Conservation (phyloP, 164 flowering plant genomes). For the Sextonia rubra region DNA sequence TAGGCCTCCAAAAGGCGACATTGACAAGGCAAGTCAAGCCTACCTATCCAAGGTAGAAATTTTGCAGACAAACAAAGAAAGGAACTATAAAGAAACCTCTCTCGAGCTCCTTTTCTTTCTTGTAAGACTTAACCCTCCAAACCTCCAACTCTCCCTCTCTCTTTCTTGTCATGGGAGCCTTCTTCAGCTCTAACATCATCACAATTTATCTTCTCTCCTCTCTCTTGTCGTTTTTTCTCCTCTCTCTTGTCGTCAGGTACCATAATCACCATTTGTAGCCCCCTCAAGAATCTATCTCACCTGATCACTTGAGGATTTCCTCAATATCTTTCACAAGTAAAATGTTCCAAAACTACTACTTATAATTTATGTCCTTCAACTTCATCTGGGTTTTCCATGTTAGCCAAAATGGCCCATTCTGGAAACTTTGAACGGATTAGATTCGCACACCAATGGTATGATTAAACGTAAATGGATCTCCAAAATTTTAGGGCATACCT, state of each 20-base stretch:
- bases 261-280: background rate
- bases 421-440: too few species aligned
- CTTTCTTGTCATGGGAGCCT: constrained; percentile 27
- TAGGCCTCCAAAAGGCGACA: background rate
- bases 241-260: constrained; percentile 44
- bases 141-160: constrained; percentile 14
- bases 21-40: constrained; percentile 7
- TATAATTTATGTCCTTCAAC: background rate
- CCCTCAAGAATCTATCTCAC: background rate
- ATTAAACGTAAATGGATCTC: too few species aligned
- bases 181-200: constrained; percentile 18
- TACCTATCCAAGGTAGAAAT: constrained; percentile 10
- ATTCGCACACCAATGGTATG: too few species aligned
- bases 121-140: constrained; percentile 3
- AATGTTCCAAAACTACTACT: background rate
- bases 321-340: background rate
- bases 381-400: background rate
- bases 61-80: constrained; percentile 29
- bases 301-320: background rate
- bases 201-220: constrained; percentile 30
- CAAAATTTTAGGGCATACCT: too few species aligned
- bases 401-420: too few species aligned
- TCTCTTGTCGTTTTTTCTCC: too few species aligned
- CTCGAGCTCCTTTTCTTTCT: background rate
- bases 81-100: constrained; percentile 18